Evolutionary conservation across 306 rosid genomes (phyloP), one percentile per base, ranked within the genome.

Genomic region (Vicia villosa): DNA sequence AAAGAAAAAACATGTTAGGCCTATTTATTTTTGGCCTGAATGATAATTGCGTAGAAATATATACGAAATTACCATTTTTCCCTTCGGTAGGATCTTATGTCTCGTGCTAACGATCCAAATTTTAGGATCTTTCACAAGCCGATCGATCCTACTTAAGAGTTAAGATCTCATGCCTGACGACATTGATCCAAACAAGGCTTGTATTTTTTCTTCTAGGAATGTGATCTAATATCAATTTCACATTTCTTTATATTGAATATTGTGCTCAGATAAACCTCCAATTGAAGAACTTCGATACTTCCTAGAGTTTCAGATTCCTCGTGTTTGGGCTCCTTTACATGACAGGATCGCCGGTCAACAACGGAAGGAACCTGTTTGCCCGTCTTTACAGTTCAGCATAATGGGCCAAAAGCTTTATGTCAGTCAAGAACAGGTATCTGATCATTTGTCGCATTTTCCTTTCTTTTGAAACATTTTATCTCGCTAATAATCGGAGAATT

Each of bases 321-420:
- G 83, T 37, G 73, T 90, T 40, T 93, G 98, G 96, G 96, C 96
- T 78, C 96, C 98, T 51, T 49, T 86, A 59, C 72, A 51, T 12
- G 91, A 88, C 66, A 82, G 75, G 59, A 74, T 86, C 74, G 86
- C 85, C 62, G 96, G 91, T 54, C 98, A 76, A 72, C 96, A 83
- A 81, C 83, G 98, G 72, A 93, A 93, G 81, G 98, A 93, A 82
- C 98, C 98, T 56, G 93, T 90, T 69, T 93, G 96, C 79, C 98
- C 96, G 62, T 93, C 89, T 74, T 82, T 93, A 77, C 98, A 90
- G 43, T 93, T 93, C 85, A 93, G 98, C 79, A 83, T 93, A 67
- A 93, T 93, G 98, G 96, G 98, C 63, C 96, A 93, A 71, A 93
- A 93, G 63, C 91, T 93, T 46, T 82, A 90, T 32, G 86, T 93